Base-by-base conservation (phyloP, 2,329 filamentous ascomycete genomes). In the Podosphaera aphanis region DNA sequence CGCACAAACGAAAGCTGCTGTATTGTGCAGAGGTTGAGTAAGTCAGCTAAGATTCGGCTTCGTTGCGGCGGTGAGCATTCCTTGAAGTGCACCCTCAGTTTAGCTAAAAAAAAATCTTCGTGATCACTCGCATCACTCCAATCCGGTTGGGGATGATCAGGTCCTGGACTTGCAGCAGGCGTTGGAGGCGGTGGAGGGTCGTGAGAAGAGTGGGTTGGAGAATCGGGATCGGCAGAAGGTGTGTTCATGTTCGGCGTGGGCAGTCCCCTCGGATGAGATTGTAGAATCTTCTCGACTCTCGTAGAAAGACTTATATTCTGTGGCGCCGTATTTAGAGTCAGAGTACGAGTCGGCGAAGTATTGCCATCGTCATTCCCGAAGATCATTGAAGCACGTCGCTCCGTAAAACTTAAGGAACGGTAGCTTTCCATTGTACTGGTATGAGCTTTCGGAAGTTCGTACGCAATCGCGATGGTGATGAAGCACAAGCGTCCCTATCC, bases 1-100 rank as follows among this genome's bases (percentile, higher is more conserved):
- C 92, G 84, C 18, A 98, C 86, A 59, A 94, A 95, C 62, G 85
- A 93, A 53, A 98, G 69, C 61, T 93, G 81, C 57, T 92, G 85
- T 56, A 83, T 94, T 54, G 92, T 92, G 65, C 90, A 98, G 54
- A 93, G 73, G 57, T 93, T 93, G 52, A 98, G 67, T 47, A 98
- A 67, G 59, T 93, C 86, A 44, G 83, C 83, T 48, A 98, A 66
- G 55, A 93, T 74, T 35, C 82, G 73, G 55, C 85, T 82, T 47
- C 83, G 75, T 62, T 88, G 81, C 0, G 76, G 72, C 20, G 78
- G 73, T 48, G 77, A 79, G 61, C 84, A 77, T 46, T 78, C 74
- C 56, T 77, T 76, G 58, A 95, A 95, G 56, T 85, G 76, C 49
- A 78, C 73, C 49, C 83, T 74, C 48, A 90, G 76, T 57, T 85